Evolutionary conservation across 176 grass and related monocot genomes (phyloP).

Genomic region (Aegilops bicornis): DNA sequence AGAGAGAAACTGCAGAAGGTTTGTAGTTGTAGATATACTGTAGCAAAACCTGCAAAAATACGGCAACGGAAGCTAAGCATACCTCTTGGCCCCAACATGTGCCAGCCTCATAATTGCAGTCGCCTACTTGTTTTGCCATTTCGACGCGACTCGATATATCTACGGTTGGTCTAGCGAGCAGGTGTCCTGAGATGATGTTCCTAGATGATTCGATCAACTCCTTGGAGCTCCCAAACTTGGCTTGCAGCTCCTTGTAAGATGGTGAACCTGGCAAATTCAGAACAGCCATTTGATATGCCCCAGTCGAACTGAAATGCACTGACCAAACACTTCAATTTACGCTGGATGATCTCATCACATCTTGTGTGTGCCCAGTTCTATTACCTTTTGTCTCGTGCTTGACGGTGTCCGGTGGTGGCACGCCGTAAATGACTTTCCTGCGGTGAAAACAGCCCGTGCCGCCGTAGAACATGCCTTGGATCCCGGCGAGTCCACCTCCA

Average conservation of each 20-base stretch:
- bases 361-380: background rate
- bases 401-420: background rate
- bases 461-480: constrained; percentile 36
- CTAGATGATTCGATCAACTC: constrained; percentile 27
- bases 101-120: constrained; percentile 23
- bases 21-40: background rate
- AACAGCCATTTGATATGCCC: background rate
- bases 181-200: background rate
- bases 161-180: background rate
- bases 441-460: constrained; percentile 65
- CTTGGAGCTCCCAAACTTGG: constrained; percentile 24
- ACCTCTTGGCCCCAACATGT: constrained; percentile 42
- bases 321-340: background rate
- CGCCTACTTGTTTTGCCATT: constrained; percentile 15
- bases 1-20: background rate
- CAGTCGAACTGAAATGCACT: background rate
- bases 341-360: background rate
- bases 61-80: background rate
- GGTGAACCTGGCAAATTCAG: constrained; percentile 18
- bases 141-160: background rate
- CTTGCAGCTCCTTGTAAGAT: constrained; percentile 34
- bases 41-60: background rate
- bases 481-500: background rate
- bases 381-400: background rate
- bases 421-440: constrained; percentile 46